Evolutionary conservation across 2,329 filamentous ascomycete species (phyloP), one percentile per base, ranked within the genome.

Genomic region (Septoria petroselini): DNA sequence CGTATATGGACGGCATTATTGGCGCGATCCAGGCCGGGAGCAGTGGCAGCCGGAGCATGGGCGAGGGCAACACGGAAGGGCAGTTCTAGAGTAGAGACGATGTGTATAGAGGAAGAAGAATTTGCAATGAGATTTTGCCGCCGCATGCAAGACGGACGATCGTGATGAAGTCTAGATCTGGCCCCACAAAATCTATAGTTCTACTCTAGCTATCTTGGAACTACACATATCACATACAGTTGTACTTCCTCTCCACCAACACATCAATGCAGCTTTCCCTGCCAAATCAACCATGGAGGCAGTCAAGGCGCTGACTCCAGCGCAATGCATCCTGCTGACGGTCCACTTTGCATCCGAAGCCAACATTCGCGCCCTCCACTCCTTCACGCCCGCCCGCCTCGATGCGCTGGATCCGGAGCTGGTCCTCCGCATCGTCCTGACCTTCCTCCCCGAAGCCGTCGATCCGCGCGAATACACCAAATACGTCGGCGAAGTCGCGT

Each of bases 1-100:
- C 73, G 2, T 85, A 95, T 67, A 86, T 96, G 59, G 91, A 96
- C 68, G 90, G 91, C 2, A 91, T 96, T 39, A 68, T 96, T 25
- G 90, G 90, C 0, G 84, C 87, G 3, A 94, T 96, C 43, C 89
- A 95, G 72, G 95, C 88, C 62, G 91, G 91, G 17, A 95, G 87
- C 72, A 90, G 85, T 49, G 84, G 87, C 47, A 94, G 82, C 68
- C 91, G 83, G 80, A 93, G 88, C 68, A 95, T 96, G 91, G 91
- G 91, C 1, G 87, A 91, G 39, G 91, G 91, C 1, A 95, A 93
- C 67, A 97, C 91, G 0, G 91, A 97, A 70, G 79, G 68, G 11
- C 55, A 71, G 12, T 68, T 76, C 17, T 76, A 58, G 17, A 18
- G 3, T 3, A 8, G 15, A 17, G 4, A 7, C 8, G 6, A 19